Evolutionary conservation across 768 basidiomycete genomes (phyloP).

Genomic region (Xerocomellus dryophilus): DNA sequence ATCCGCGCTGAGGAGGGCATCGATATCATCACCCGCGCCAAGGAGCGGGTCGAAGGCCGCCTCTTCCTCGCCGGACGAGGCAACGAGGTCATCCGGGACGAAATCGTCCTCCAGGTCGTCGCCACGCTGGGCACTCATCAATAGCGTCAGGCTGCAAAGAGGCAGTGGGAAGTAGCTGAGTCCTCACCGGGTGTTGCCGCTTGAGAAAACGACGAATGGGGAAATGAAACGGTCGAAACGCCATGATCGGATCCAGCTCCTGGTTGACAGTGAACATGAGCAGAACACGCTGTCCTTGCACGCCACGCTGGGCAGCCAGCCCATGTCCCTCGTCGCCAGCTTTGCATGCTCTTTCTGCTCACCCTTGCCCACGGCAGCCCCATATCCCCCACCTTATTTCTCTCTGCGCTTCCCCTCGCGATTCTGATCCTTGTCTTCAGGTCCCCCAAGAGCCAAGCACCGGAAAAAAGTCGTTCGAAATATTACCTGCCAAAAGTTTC

Average conservation of each 20-base stretch:
- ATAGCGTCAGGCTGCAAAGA: neutral
- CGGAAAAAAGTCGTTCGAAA: neutral
- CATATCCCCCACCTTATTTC: neutral
- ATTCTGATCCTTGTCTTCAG: slow-evolving; percentile 6
- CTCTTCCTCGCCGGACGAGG: slow-evolving; percentile 58
- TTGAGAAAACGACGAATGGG: slow-evolving; percentile 3
- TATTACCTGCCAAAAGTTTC: neutral
- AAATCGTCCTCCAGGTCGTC: slow-evolving; percentile 88
- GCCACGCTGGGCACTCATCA: slow-evolving; percentile 43
- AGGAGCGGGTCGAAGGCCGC: slow-evolving; percentile 23
- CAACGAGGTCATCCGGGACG: slow-evolving; percentile 64
- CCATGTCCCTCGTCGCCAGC: slow-evolving; percentile 2
- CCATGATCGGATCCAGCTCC: neutral
- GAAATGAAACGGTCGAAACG: slow-evolving; percentile 5
- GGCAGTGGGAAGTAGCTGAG: slow-evolving; percentile 4
- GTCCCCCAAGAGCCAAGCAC: neutral
- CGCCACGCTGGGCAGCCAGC: slow-evolving; percentile 7
- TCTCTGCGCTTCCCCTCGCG: slow-evolving; percentile 5
- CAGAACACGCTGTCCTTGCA: slow-evolving; percentile 19
- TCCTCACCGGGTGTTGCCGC: neutral
- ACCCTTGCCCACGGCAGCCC: slow-evolving; percentile 11
- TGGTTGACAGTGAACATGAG: slow-evolving; percentile 28
- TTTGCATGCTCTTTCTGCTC: slow-evolving; percentile 8
- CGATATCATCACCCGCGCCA: slow-evolving; percentile 36
- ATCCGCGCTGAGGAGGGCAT: slow-evolving; percentile 43